These are phyloP conservation scores for Lactifluus volemus DNA, from an alignment of 768 basidiomycete genomes.

Conservation along the genomic window DNA sequence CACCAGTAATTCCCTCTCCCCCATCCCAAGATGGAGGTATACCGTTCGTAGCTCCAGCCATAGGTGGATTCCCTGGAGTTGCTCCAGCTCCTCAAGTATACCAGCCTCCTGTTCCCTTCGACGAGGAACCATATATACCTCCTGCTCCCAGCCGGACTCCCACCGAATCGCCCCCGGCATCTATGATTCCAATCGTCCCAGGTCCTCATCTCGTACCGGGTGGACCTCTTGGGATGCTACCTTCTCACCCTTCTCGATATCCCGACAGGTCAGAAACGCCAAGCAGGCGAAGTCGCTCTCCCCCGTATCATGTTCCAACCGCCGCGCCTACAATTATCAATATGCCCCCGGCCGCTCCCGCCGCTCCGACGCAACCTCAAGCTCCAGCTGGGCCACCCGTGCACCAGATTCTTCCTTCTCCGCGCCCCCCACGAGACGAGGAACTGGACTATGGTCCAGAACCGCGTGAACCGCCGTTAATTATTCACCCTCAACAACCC, in stretches of 20 bases:
- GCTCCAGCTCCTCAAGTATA: constrained; percentile 3
- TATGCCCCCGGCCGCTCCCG: neutral
- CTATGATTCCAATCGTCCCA: constrained; percentile 3
- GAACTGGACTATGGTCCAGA: constrained; percentile 1
- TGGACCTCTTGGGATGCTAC: neutral
- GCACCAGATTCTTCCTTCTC: neutral
- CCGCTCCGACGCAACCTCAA: neutral
- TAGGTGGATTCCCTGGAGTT: neutral
- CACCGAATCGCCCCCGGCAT: neutral
- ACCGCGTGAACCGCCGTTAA: constrained; percentile 1
- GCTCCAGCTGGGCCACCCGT: neutral
- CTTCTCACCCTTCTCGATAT: neutral
- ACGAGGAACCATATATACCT: neutral
- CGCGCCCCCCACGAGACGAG: neutral
- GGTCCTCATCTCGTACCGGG: neutral
- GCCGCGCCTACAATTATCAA: neutral
- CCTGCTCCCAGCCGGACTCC: neutral
- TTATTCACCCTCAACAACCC: neutral
- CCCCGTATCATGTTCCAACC: neutral
- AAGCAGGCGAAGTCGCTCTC: neutral
- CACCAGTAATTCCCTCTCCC: constrained; percentile 15
- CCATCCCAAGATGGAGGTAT: neutral
- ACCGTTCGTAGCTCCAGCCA: neutral
- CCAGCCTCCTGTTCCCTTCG: constrained; percentile 8
- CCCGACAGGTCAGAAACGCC: neutral